Conservation (phyloP, 1,284 basidiomycete species). For the Golubevia sp. region DNA sequence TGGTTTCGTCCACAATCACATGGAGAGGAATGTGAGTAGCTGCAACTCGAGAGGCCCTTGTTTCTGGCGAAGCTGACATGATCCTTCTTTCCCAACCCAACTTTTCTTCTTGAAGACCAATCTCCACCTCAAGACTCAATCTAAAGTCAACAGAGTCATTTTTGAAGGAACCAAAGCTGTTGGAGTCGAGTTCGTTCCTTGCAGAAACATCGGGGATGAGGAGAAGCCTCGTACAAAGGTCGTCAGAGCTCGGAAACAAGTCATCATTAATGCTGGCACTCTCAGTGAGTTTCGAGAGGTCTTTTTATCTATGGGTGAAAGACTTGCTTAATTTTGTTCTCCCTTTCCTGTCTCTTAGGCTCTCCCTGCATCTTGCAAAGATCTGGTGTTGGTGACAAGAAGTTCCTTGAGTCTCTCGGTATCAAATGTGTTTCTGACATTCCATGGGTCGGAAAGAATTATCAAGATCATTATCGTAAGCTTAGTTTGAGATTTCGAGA, state of each 20-base stretch:
- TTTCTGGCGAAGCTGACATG: too few species aligned
- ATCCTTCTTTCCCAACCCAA: too few species aligned
- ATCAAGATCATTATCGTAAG: constrained; percentile 72
- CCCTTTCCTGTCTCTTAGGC: too few species aligned
- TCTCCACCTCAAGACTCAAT: constrained; percentile 70
- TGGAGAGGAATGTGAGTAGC: too few species aligned
- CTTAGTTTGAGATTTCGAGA: too few species aligned
- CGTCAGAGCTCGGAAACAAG: too few species aligned
- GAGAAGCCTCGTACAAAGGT: constrained; percentile 25
- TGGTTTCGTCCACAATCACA: background rate
- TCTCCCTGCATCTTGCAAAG: constrained; percentile 70
- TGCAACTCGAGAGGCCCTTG: too few species aligned
- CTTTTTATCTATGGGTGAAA: too few species aligned
- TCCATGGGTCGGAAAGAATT: constrained; percentile 73
- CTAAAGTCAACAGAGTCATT: constrained; percentile 72
- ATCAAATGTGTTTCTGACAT: constrained; percentile 67
- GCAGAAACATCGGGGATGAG: constrained; percentile 63
- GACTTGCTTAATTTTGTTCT: too few species aligned
- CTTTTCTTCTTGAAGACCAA: too few species aligned
- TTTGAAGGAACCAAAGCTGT: constrained; percentile 75
- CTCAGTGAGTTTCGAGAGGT: too few species aligned
- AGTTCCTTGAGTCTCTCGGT: constrained; percentile 64
- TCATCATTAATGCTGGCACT: too few species aligned
- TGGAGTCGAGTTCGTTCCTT: constrained; percentile 72
- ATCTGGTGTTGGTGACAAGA: constrained; percentile 70